Evolutionary conservation across 495 filamentous ascomycete genomes (phyloP).

Genomic region (Xylaria venustula): DNA sequence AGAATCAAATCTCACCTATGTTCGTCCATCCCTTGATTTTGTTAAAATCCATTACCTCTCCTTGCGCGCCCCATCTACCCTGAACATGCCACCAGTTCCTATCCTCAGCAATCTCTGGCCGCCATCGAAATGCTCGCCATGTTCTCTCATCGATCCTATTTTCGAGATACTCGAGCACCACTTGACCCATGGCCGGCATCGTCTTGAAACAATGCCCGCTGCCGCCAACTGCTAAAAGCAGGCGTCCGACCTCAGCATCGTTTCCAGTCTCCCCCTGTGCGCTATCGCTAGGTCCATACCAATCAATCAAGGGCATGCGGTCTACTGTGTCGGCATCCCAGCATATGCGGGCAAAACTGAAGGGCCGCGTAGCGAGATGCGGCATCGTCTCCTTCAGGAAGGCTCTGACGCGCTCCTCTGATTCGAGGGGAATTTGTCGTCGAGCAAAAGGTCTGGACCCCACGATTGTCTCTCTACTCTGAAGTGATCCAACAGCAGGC

Average conservation of each 20-base stretch:
- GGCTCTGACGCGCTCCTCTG: conserved; percentile 39
- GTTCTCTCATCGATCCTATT: conserved; percentile 38
- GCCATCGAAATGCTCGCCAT: conserved; percentile 47
- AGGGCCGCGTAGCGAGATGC: conserved; percentile 45
- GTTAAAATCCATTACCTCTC: conserved; percentile 48
- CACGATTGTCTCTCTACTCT: conserved; percentile 17
- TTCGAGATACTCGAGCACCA: conserved; percentile 48
- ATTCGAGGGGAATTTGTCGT: conserved; percentile 47
- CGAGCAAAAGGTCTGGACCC: conserved; percentile 46
- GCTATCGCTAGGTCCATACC: conserved; percentile 3
- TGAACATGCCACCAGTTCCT: conserved; percentile 52
- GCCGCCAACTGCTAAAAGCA: conserved; percentile 50
- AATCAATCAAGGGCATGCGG: conserved; percentile 49
- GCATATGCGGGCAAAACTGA: conserved; percentile 52
- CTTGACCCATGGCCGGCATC: conserved; percentile 48
- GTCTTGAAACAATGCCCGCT: conserved; percentile 54
- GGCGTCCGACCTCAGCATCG: conserved; percentile 38
- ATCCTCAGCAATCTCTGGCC: conserved; percentile 46
- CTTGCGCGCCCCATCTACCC: conserved; percentile 44
- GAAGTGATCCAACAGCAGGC: too few relatives aligned
- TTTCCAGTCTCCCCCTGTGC: too few relatives aligned
- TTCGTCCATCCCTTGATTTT: conserved; percentile 31
- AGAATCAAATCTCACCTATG: conserved; percentile 4
- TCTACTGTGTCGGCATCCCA: conserved; percentile 56
- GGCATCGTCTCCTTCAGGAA: conserved; percentile 53